These are phyloP conservation scores for Hypomyces perniciosus DNA, from an alignment of 2,329 filamentous ascomycete genomes.

Conservation along the genomic window DNA sequence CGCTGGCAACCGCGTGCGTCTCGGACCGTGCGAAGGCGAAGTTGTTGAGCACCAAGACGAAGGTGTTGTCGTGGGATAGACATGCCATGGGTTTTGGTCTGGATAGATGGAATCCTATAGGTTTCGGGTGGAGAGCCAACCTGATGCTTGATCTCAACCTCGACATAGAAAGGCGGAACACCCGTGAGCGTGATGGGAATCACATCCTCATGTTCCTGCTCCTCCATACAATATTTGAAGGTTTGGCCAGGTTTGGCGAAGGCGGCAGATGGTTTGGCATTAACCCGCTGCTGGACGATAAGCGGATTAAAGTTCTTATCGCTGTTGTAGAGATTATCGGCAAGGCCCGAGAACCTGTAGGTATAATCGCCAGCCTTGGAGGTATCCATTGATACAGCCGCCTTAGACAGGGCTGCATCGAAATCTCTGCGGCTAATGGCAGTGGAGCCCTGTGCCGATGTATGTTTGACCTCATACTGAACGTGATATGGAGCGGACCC, in stretches of 20 bases:
- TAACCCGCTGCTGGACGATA: slow-evolving; percentile 73
- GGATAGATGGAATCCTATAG: slow-evolving; percentile 75
- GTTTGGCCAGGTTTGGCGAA: slow-evolving; percentile 86
- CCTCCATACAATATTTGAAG: slow-evolving; percentile 90
- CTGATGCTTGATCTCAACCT: slow-evolving; percentile 90
- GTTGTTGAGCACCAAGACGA: slow-evolving; percentile 80
- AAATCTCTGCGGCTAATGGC: slow-evolving; percentile 64
- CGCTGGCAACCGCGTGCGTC: slow-evolving; percentile 83
- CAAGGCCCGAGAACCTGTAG: slow-evolving; percentile 78
- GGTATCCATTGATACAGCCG: slow-evolving; percentile 82
- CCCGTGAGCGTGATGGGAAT: slow-evolving; percentile 85
- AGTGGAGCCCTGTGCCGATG: slow-evolving; percentile 58
- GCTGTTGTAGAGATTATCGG: slow-evolving; percentile 79
- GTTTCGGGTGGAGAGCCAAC: slow-evolving; percentile 73
- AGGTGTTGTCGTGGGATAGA: slow-evolving; percentile 79
- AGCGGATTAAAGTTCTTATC: slow-evolving; percentile 62
- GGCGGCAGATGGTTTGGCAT: slow-evolving; percentile 72
- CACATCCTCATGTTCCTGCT: slow-evolving; percentile 72
- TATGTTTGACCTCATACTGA: slow-evolving; percentile 73
- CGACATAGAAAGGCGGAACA: slow-evolving; percentile 79
- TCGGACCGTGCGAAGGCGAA: slow-evolving; percentile 83
- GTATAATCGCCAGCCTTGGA: slow-evolving; percentile 74
- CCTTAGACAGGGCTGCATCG: slow-evolving; percentile 68
- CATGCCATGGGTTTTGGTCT: slow-evolving; percentile 67
- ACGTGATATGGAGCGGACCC: slow-evolving; percentile 76